Base-by-base conservation (phyloP, 1,139 yeast genomes). In the Blastobotrys illinoisensis region DNA sequence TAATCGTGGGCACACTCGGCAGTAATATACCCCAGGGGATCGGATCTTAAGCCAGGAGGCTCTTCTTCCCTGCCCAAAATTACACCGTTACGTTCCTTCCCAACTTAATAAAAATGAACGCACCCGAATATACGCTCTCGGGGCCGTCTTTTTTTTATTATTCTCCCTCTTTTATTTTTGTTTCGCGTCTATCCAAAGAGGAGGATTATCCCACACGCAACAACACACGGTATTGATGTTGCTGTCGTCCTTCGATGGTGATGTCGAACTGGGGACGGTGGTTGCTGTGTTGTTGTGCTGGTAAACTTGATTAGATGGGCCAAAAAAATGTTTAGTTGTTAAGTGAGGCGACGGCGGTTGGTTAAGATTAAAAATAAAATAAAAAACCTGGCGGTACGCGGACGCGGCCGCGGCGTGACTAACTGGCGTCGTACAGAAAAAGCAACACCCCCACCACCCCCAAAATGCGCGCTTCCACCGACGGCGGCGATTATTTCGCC, bases 1-100 rank as follows among this genome's bases (percentile, higher is more conserved):
- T 32, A 26, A 13, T 32, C 40, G 40, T n/a, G 40, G 40, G 16
- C 14, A 32, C 16, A 32, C 40, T 3, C 40, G 13, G 16, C 9
- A 21, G 32, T 32, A 32, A 32, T 32, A 32, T 32, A 32, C 40
- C 40, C 40, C 40, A 7, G 16, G 40, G 40, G 40, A 32, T 32
- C 40, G 40, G 40, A 32, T 32, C 40, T 32, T 11, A 32, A 32
- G 40, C 40, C 40, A 32, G 40, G 40, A 32, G 40, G 40, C 40
- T 32, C 40, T 32, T 32, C 40, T 32, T 32, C 40, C 40, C 40
- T 32, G 40, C 40, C 40, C 16, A 32, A 32, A 32, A 32, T 13
- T 32, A 32, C 40, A 45, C 47, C 26, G 47, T 24, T 18, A 40
- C 43, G 20, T 21, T 48, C 24, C 13, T 44, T 44, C 47, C 46